phyloP scores from a whole-genome alignment of 2,329 filamentous ascomycete species.

The Aspergillus quadrilineatus region DNA sequence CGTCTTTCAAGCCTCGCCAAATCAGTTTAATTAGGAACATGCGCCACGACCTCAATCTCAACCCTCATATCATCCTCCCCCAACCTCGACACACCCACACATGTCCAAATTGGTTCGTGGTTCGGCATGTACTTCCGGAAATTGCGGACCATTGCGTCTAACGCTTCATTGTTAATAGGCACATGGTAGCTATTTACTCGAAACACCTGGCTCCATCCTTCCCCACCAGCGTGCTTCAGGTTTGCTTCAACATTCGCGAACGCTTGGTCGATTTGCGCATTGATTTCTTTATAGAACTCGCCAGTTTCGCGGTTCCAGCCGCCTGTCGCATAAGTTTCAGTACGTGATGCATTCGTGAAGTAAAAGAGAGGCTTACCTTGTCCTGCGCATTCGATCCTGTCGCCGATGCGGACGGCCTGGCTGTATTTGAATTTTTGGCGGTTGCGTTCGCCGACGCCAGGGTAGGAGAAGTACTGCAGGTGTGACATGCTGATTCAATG shows the following conservation, averaged over 20 bases:
- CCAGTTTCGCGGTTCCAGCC: slow-evolving; percentile 33
- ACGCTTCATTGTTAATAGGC: slow-evolving; percentile 41
- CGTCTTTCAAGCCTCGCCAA: neutral
- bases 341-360: neutral
- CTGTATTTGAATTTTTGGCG: slow-evolving; percentile 41
- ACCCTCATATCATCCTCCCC: slow-evolving; percentile 55
- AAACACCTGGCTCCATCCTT: slow-evolving; percentile 51
- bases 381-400: slow-evolving; percentile 46
- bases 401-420: slow-evolving; percentile 51
- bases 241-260: slow-evolving; percentile 58
- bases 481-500: slow-evolving; percentile 30
- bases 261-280: slow-evolving; percentile 52
- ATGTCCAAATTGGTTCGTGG: slow-evolving; percentile 57
- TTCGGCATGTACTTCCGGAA: slow-evolving; percentile 53
- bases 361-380: slow-evolving; percentile 20
- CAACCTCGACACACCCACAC: slow-evolving; percentile 51
- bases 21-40: slow-evolving; percentile 29
- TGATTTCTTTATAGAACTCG: slow-evolving; percentile 36
- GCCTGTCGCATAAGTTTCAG: slow-evolving; percentile 24
- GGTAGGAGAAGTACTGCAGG: slow-evolving; percentile 43
- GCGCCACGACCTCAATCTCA: slow-evolving; percentile 59
- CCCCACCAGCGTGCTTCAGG: slow-evolving; percentile 54
- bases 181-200: slow-evolving; percentile 50
- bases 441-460: slow-evolving; percentile 38
- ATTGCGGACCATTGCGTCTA: slow-evolving; percentile 46